Evolutionary conservation across 2,329 filamentous ascomycete genomes (phyloP), one percentile per base, ranked within the genome.

Genomic region (Paraconiothyrium brasiliense): DNA sequence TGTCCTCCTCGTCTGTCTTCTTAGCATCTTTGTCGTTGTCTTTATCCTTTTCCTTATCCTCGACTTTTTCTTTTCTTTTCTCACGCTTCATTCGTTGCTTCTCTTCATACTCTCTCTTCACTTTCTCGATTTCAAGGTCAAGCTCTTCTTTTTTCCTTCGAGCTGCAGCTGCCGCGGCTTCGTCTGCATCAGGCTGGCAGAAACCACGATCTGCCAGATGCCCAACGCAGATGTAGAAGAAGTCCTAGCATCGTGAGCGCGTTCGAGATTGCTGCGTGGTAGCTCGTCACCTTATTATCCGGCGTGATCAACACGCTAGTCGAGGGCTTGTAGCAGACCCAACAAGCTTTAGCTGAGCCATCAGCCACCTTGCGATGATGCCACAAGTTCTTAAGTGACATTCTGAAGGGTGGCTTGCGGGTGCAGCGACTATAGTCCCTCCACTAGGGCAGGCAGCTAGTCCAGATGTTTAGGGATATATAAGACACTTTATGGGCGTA

Each of bases 301-400:
- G 92, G 87, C 9, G 93, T 96, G 69, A 97, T 92, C 58, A 99
- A 84, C 20, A 98, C 94, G 67, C 90, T 96, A 7, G 90, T 88
- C 61, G 90, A 93, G 9, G 92, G 91, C 80, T 95, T 97, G 83
- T 90, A 96, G 84, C 95, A 98, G 65, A 98, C 88, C 79, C 93
- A 91, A 80, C 95, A 99, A 54, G 92, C 85, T 79, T 92, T 97
- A 13, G 92, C 86, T 1, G 90, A 86, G n/a, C 88, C 86, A 34
- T 97, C 93, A 13, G 93, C 93, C 39, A 98, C 94, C 69, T 89
- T 92, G 54, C 94, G 91, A 67, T 94, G 91, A 66, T 92, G 89
- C 81, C 94, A 98, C 34, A 91, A 79, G 74, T 98, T 98, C 46
- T 87, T 87, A 61, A 94, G 76, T 34, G 68, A 63, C 72, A 74